A percentile compares a stretch with the other conserved stretches of the same genome.
Conservation (phyloP, 768 basidiomycete species). For the Collybia mongolica region DNA sequence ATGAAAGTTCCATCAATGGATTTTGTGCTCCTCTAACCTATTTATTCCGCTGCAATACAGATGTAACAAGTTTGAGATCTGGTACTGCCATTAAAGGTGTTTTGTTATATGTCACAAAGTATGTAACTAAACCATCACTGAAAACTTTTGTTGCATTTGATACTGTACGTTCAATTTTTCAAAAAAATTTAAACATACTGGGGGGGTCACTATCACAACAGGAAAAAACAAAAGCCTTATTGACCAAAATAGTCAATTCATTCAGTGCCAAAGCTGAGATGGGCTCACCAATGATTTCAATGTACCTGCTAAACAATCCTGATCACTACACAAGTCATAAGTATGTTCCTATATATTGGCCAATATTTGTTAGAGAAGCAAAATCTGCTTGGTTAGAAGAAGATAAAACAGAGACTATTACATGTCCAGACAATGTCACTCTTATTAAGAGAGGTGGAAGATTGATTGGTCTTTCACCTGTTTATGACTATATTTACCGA, state of each 20-base stretch:
- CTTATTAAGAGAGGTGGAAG: slow-evolving; percentile 13
- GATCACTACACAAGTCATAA: slow-evolving; percentile 37
- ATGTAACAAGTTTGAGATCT: slow-evolving; percentile 35
- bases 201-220: slow-evolving; percentile 6
- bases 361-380: slow-evolving; percentile 24
- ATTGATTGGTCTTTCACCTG: slow-evolving; percentile 21
- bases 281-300: slow-evolving; percentile 32
- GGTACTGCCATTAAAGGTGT: slow-evolving; percentile 39
- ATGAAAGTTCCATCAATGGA: slow-evolving; percentile 35
- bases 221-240: slow-evolving; percentile 24
- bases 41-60: slow-evolving; percentile 34
- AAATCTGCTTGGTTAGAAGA: slow-evolving; percentile 8
- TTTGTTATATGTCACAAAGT: slow-evolving; percentile 38
- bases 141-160: slow-evolving; percentile 39
- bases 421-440: slow-evolving; percentile 13
- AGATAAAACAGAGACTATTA: slow-evolving; percentile 5
- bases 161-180: slow-evolving; percentile 20
- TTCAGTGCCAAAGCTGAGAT: slow-evolving; percentile 33
- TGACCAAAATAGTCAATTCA: slow-evolving; percentile 35
- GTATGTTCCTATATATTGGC: slow-evolving; percentile 33
- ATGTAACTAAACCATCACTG: slow-evolving; percentile 37
- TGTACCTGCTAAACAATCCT: slow-evolving; percentile 32
- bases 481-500: slow-evolving; percentile 32
- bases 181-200: slow-evolving; percentile 22
- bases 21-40: slow-evolving; percentile 30